Base-by-base conservation (phyloP, 768 basidiomycete species). In the Lactifluus hygrophoroides region DNA sequence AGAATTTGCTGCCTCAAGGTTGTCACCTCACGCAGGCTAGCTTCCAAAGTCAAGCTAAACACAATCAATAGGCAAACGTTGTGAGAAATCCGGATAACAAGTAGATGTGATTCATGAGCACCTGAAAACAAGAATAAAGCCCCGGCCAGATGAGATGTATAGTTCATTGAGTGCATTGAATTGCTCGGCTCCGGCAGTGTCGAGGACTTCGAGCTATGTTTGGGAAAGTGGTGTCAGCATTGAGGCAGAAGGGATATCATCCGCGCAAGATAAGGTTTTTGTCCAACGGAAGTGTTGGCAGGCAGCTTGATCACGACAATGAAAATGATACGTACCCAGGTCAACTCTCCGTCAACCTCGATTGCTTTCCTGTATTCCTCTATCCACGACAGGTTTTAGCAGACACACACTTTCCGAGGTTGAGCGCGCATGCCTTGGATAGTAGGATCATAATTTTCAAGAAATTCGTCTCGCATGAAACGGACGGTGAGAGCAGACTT, bases 51-150 rank as follows among this genome's bases (percentile, higher is more conserved):
- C 57, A 94, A 71, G 69, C 90, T 93, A 52, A 9, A 57, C 9
- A 14, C 14, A 17, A 44, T 14, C n/a, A 28, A 16, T 21, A 19
- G 14, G 19, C 46, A 13, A 38, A n/a, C 42, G 45, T 42, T 27
- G n/a, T 9, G 35, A 40, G 9, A 19, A 2, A 37, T 9, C 43
- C 13, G 37, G 0, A 28, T n/a, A 13, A 55, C 45, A 49, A n/a
- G 3, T 38, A 21, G 38, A 46, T 43, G 49, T 50, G 6, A 48
- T 46, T 45, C 6, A 46, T 48, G 52, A 68, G 51, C 65, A 81
- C 88, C 88, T 90, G 71, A 90, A 90, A 43, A 90, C 89, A 37
- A 90, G 74, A n/a, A 90, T 75, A 68, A 90, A 90, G 13, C 88
- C 89, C n/a, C 76, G 76, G 25, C 85, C 85, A 37, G 82, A 79